A percentile compares a stretch with the other conserved stretches of the same genome.
These are phyloP conservation scores for Calonectria henricotiae DNA, from an alignment of 2,329 filamentous ascomycete genomes.

Conservation along the genomic window DNA sequence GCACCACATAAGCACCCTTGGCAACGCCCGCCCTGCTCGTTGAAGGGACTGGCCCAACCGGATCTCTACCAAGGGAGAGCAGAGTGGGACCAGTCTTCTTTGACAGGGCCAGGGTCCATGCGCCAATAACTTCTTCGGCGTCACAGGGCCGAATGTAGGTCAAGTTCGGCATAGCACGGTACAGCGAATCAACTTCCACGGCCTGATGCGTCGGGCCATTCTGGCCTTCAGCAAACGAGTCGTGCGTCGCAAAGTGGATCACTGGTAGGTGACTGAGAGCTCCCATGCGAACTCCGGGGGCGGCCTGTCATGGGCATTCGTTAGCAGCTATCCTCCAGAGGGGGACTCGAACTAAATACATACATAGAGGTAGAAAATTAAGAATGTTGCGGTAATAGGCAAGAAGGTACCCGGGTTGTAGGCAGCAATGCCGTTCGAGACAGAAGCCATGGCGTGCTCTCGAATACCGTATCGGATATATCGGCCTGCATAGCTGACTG, in stretches of 20 bases:
- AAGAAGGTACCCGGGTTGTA: constrained; percentile 64
- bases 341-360: not conserved
- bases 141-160: constrained; percentile 71
- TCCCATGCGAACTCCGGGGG: constrained; percentile 67
- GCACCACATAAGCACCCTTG: constrained; percentile 56
- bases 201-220: constrained; percentile 73
- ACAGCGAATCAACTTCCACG: constrained; percentile 67
- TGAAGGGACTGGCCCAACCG: constrained; percentile 50
- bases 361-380: constrained; percentile 69
- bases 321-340: not conserved
- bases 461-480: constrained; percentile 68
- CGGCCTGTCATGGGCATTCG: constrained; percentile 21
- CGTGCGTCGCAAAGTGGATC: constrained; percentile 71
- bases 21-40: constrained; percentile 53
- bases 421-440: constrained; percentile 66
- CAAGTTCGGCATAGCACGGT: constrained; percentile 71
- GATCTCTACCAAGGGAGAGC: constrained; percentile 59
- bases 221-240: constrained; percentile 70
- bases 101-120: constrained; percentile 54
- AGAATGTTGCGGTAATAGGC: constrained; percentile 70
- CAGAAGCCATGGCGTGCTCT: constrained; percentile 68
- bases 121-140: constrained; percentile 67
- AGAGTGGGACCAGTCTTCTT: constrained; percentile 31
- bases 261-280: constrained; percentile 67
- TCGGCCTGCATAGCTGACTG: constrained; percentile 54